These are phyloP conservation scores for Aspergillus melleus DNA, from an alignment of 2,329 filamentous ascomycete genomes.

Conservation along the genomic window DNA sequence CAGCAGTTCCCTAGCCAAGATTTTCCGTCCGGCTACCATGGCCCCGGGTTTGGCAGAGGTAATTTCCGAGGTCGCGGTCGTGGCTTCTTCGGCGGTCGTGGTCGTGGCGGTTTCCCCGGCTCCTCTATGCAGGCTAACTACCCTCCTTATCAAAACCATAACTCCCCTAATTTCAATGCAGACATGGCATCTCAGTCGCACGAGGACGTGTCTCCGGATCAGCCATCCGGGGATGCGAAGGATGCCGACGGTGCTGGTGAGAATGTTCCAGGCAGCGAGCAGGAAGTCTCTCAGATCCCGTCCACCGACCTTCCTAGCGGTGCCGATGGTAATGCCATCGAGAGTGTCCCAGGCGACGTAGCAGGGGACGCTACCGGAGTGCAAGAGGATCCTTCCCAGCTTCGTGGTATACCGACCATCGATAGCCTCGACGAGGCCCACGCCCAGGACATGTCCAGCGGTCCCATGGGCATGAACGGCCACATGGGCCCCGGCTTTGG, in stretches of 20 bases:
- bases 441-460: slow-evolving; percentile 26
- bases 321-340: slow-evolving; percentile 14
- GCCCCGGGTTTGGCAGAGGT: slow-evolving; percentile 68
- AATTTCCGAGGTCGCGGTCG: slow-evolving; percentile 61
- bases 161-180: slow-evolving; percentile 29
- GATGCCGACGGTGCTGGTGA: slow-evolving; percentile 32
- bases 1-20: slow-evolving; percentile 62
- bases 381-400: slow-evolving; percentile 19
- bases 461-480: slow-evolving; percentile 28
- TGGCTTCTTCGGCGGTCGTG: slow-evolving; percentile 50
- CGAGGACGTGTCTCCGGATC: slow-evolving; percentile 17
- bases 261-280: slow-evolving; percentile 33
- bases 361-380: slow-evolving; percentile 13
- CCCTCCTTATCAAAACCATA: slow-evolving; percentile 31
- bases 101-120: slow-evolving; percentile 38
- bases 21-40: slow-evolving; percentile 75
- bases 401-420: slow-evolving; percentile 33
- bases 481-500: slow-evolving; percentile 35
- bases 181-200: slow-evolving; percentile 15
- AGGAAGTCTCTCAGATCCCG: slow-evolving; percentile 31
- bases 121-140: slow-evolving; percentile 37
- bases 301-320: slow-evolving; percentile 13
- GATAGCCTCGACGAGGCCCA: slow-evolving; percentile 32
- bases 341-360: slow-evolving; percentile 13
- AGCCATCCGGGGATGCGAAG: slow-evolving; percentile 16